Evolutionary conservation across 2,329 filamentous ascomycete species (phyloP).

Genomic region (Diaporthe ampelina): DNA sequence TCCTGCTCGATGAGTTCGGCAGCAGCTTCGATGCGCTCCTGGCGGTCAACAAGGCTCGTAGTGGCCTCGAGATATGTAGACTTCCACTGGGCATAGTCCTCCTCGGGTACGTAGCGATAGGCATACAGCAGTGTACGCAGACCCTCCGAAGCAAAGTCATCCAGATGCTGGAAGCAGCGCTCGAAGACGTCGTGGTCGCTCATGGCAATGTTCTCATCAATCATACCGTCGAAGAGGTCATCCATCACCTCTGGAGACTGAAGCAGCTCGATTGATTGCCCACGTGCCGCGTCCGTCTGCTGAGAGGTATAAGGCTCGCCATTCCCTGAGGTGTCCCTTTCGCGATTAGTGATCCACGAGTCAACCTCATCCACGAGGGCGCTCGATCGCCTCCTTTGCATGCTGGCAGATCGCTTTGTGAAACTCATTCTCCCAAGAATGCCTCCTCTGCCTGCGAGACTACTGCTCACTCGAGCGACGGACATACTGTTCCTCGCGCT

Average conservation of each 20-base stretch:
- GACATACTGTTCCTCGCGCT: constrained; percentile 53
- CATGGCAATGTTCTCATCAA: constrained; percentile 64
- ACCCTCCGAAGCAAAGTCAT: constrained; percentile 89
- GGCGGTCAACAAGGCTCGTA: constrained; percentile 85
- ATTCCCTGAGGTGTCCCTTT: constrained; percentile 49
- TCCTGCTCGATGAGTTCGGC: constrained; percentile 86
- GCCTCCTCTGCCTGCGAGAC: constrained; percentile 46
- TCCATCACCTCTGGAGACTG: constrained; percentile 48
- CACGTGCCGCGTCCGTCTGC: constrained; percentile 53
- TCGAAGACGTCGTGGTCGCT: constrained; percentile 81
- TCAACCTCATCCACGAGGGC: constrained; percentile 52
- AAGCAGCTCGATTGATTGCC: constrained; percentile 50
- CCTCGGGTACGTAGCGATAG: constrained; percentile 81
- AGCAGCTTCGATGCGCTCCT: constrained; percentile 82
- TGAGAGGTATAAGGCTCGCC: constrained; percentile 44
- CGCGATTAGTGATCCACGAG: constrained; percentile 52
- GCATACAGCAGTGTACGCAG: constrained; percentile 88
- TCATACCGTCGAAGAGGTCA: constrained; percentile 64
- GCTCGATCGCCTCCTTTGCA: constrained; percentile 44
- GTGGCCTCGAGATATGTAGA: constrained; percentile 82
- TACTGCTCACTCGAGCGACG: constrained; percentile 47
- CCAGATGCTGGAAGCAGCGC: constrained; percentile 88
- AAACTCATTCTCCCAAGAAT: constrained; percentile 50
- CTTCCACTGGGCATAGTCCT: constrained; percentile 84
- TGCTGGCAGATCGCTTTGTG: constrained; percentile 50